Percentiles rank a stretch among this genome's conserved stretches.
These are phyloP conservation scores for Silene noctiflora DNA, from an alignment of 179 eudicot species.

Conservation along the genomic window DNA sequence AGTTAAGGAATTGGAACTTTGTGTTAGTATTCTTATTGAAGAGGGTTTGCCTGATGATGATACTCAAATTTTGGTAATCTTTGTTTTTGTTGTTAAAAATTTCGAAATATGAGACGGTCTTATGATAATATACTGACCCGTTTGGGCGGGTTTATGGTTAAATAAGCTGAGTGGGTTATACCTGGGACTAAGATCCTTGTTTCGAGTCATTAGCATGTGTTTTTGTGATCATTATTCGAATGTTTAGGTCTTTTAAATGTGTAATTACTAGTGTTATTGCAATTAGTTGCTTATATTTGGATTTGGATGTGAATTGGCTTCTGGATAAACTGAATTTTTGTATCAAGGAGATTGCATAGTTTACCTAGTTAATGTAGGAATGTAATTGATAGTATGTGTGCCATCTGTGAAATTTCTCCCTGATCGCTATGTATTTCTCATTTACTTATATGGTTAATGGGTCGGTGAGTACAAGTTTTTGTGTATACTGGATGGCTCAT, in stretches of 20 bases:
- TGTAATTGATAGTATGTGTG: not conserved
- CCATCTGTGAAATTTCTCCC: not conserved
- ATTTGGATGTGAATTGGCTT: no score
- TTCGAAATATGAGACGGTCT: not conserved
- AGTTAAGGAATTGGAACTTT: conserved; percentile 68
- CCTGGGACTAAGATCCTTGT: not conserved
- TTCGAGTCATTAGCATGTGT: not conserved
- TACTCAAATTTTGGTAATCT: conserved; percentile 30
- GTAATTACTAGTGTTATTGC: not conserved
- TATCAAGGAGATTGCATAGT: not conserved
- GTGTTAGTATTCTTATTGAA: conserved; percentile 69
- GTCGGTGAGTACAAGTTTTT: no score
- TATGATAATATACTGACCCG: not conserved
- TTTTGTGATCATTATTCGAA: not conserved
- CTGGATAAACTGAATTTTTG: no score
- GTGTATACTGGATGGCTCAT: not conserved
- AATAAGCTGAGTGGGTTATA: not conserved
- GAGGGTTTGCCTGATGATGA: conserved; percentile 83
- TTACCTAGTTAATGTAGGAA: not conserved
- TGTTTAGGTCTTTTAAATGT: not conserved
- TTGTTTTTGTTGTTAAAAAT: not conserved
- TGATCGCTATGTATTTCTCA: no score
- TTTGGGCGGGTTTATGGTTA: not conserved
- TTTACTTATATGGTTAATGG: no score
- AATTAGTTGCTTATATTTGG: not conserved